Percentiles rank a stretch among this genome's conserved stretches.
These are phyloP conservation scores for Biscutella auriculata DNA, from an alignment of 441 rosid genomes.

Conservation along the genomic window DNA sequence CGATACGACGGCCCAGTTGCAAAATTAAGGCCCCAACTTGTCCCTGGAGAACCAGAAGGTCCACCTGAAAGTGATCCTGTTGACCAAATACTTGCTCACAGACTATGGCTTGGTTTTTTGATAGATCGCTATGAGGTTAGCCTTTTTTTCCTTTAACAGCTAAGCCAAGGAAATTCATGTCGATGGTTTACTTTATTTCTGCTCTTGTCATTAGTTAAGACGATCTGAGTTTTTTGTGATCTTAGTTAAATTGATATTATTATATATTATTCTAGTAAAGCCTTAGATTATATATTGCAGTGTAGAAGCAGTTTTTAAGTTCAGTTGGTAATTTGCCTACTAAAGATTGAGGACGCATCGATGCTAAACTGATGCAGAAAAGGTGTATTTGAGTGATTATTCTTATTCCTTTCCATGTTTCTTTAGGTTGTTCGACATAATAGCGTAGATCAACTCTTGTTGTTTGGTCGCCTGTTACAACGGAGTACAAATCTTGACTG, in stretches of 20 bases:
- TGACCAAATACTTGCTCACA: too few species aligned
- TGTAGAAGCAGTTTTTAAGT: neutral
- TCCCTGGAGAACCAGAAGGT: too few species aligned
- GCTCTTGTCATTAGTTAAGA: neutral
- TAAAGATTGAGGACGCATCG: neutral
- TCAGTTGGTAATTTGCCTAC: neutral
- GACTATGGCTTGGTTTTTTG: too few species aligned
- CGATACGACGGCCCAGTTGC: too few species aligned
- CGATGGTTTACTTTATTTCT: neutral
- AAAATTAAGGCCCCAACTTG: too few species aligned
- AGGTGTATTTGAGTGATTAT: neutral
- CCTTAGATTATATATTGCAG: neutral
- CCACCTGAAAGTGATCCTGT: too few species aligned
- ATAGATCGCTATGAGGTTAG: too few species aligned
- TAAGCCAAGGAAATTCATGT: neutral
- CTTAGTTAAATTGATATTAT: neutral
- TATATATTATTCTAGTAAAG: neutral
- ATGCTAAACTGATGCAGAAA: neutral
- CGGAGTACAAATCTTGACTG: too few species aligned
- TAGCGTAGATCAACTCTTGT: too few species aligned
- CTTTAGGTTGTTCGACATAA: neutral
- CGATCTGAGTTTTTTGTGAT: neutral
- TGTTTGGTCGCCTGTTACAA: too few species aligned
- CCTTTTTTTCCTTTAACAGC: neutral
- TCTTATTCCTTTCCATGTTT: conserved; percentile 13